These are phyloP conservation scores for Flueggea neowawraea DNA, from an alignment of 441 rosid genomes.

Conservation along the genomic window DNA sequence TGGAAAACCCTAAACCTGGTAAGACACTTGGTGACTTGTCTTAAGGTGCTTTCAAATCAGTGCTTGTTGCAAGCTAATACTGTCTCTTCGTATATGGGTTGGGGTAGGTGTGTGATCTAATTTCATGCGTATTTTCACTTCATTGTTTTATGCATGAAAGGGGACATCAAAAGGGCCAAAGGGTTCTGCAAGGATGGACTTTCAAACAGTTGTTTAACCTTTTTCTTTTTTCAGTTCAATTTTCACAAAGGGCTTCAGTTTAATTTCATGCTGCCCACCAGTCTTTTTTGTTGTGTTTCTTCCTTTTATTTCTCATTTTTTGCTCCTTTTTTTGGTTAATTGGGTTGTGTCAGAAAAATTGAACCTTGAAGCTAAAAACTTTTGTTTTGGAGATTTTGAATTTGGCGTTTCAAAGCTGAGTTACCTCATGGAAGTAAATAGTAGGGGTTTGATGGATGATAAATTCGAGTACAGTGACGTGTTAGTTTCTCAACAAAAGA, in stretches of 20 bases:
- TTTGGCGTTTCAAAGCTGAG: slow-evolving; percentile 58
- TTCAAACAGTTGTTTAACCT: slow-evolving; percentile 20
- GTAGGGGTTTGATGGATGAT: slow-evolving; percentile 26
- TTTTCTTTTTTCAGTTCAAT: slow-evolving; percentile 13
- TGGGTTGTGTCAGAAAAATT: slow-evolving; percentile 25
- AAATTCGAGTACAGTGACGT: slow-evolving; percentile 15
- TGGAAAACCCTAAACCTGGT: slow-evolving; percentile 53
- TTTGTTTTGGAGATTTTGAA: slow-evolving; percentile 50
- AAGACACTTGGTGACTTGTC: slow-evolving; percentile 12
- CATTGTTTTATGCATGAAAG: slow-evolving; percentile 8
- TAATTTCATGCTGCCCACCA: slow-evolving; percentile 11
- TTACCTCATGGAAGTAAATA: slow-evolving; percentile 31
- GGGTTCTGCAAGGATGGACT: slow-evolving; percentile 21
- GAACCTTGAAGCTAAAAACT: slow-evolving; percentile 32
- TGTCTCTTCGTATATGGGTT: slow-evolving; percentile 5
- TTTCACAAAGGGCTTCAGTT: neutral
- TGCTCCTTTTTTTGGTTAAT: neutral
- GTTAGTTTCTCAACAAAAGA: slow-evolving; percentile 21
- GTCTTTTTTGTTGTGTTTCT: slow-evolving; percentile 14
- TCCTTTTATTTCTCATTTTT: slow-evolving; percentile 10
- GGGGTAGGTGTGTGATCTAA: slow-evolving; percentile 11
- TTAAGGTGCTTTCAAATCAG: slow-evolving; percentile 5
- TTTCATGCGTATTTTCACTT: slow-evolving; percentile 2
- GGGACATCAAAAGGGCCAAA: slow-evolving; percentile 9
- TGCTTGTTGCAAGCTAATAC: neutral